Percentiles rank a stretch among this genome's conserved stretches.
These are phyloP conservation scores for Simplicillium sp. DNA, from an alignment of 2,329 filamentous ascomycete genomes.

Conservation along the genomic window DNA sequence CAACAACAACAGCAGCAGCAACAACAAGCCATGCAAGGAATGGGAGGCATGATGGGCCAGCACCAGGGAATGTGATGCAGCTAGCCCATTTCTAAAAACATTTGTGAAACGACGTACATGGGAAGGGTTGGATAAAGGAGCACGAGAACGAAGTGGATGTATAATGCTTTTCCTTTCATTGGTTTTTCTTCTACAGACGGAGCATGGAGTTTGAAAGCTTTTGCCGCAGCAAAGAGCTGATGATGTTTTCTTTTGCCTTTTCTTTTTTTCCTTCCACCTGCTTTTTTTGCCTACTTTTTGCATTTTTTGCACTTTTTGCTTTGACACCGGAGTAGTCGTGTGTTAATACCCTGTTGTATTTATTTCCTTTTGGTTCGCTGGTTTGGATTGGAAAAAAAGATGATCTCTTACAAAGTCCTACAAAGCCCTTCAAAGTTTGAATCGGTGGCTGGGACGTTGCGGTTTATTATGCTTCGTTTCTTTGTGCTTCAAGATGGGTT, in stretches of 20 bases:
- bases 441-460: too few relatives aligned
- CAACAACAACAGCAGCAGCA: constrained; percentile 24
- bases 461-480: too few relatives aligned
- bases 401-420: too few relatives aligned
- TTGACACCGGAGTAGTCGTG: not conserved
- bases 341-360: not conserved
- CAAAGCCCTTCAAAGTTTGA: too few relatives aligned
- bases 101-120: constrained; percentile 1
- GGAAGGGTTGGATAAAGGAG: too few relatives aligned
- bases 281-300: not conserved
- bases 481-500: not conserved
- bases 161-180: constrained; percentile 1
- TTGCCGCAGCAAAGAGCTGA: not conserved
- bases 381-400: not conserved
- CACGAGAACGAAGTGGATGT: not conserved
- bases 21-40: constrained; percentile 37
- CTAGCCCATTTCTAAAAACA: not conserved
- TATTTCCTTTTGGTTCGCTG: not conserved
- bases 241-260: not conserved
- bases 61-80: constrained; percentile 34
- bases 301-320: constrained; percentile 1
- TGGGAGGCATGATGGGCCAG: constrained; percentile 42
- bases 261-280: not conserved
- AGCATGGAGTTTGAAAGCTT: not conserved
- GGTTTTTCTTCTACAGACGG: not conserved